phyloP scores from a whole-genome alignment of 1,284 basidiomycete genomes.

The Microstroma glucosiphilum region DNA sequence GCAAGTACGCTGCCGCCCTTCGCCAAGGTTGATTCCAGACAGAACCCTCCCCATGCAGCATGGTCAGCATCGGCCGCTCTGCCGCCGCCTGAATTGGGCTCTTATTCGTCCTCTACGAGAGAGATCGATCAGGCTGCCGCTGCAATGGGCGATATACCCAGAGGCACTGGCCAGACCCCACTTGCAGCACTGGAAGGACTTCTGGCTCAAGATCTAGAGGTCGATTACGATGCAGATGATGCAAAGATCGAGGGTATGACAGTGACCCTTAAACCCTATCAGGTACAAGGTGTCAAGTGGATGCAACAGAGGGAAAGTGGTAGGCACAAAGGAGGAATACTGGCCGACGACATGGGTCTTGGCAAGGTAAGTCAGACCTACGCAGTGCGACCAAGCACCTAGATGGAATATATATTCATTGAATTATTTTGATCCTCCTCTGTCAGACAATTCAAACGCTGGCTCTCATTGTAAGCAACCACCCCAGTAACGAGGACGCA shows the following conservation, averaged over 20 bases:
- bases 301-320: slow-evolving; percentile 76
- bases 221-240: slow-evolving; percentile 2
- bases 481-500: slow-evolving; percentile 6
- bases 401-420: neutral
- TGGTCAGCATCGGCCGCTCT: neutral
- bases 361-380: slow-evolving; percentile 16
- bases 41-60: neutral
- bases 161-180: no score
- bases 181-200: no score
- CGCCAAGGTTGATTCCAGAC: neutral
- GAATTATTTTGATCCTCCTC: neutral
- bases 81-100: neutral
- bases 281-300: slow-evolving; percentile 76
- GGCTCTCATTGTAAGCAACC: slow-evolving; percentile 62
- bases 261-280: slow-evolving; percentile 76
- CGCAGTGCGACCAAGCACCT: no score
- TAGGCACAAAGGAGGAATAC: slow-evolving; percentile 72
- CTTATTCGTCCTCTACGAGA: neutral
- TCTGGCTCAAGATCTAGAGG: neutral
- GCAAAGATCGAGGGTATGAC: slow-evolving; percentile 41
- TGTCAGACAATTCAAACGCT: slow-evolving; percentile 92
- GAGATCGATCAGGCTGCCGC: neutral
- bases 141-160: neutral
- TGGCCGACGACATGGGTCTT: slow-evolving; percentile 82
- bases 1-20: neutral